Base-by-base conservation (phyloP, 2,329 filamentous ascomycete species). In the Polychaeton citri region DNA sequence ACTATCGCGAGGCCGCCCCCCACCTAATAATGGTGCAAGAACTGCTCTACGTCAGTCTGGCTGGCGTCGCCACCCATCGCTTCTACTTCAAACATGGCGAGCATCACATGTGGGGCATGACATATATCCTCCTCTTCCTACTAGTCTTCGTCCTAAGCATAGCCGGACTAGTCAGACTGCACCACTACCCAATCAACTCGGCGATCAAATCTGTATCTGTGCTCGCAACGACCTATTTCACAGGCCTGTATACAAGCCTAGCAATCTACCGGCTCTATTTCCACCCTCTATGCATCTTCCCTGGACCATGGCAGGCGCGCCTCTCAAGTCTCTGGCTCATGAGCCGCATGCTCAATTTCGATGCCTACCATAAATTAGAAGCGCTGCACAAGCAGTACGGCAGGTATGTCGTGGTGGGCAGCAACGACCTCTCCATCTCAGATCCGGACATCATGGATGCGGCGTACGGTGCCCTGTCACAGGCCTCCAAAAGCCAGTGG, bases 401-500 rank as follows among this genome's bases (percentile, higher is more conserved):
- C 18, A 43, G 37, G 6, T 47, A 51, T n/a, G 51, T 63, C 0
- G 48, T 60, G 5, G 44, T 57, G 12, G 60, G 60, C 3, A 49
- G 57, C 2, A 51, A 49, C 6, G 51, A 55, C 6, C 44, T 62
- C 9, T 60, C 57, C 7, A 55, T 62, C 32, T 48, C 42, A 4
- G 45, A 61, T 36, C 51, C 61, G 30, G 42, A 59, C 43, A 54
- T 47, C 39, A 44, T 62, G 41, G 38, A 60, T 44, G 37, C 44
- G 35, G 55, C 65, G 9, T 62, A 62, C 33, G 61, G 59, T 1
- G 34, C 47, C 4, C 47, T 54, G 18, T 52, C 62, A 2, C 52
- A 52, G 41, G 65, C 61, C 21, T 45, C 39, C 13, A 69, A 68
- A 40, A 47, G 45, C 2, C 43, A 52, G 0, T 68, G 57, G 55